Conservation (phyloP, 805 yeast species). For the Lipomyces kockii region DNA sequence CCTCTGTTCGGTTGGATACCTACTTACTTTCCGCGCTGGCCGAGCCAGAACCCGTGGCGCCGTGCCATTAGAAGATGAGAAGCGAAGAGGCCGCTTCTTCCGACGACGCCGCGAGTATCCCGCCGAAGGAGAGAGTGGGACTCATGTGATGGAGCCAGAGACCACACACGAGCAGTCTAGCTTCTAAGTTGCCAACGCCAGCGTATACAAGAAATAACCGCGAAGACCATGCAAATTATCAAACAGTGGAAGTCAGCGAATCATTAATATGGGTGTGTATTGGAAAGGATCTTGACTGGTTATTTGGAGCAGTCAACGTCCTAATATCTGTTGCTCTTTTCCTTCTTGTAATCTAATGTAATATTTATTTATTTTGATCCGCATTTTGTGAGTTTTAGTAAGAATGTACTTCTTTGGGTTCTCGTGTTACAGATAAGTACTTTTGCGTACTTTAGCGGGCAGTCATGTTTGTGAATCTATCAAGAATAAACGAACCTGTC, state of each 20-base stretch:
- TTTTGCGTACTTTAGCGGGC: too few relatives aligned
- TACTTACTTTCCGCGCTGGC: conserved; percentile 33
- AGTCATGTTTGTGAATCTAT: too few relatives aligned
- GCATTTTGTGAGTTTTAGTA: too few relatives aligned
- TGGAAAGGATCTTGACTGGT: neutral
- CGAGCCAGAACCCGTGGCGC: conserved; percentile 26
- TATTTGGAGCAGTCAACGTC: neutral
- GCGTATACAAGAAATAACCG: neutral
- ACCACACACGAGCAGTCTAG: conserved; percentile 2
- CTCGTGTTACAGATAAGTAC: too few relatives aligned
- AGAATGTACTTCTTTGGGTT: too few relatives aligned
- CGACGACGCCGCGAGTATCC: conserved; percentile 27
- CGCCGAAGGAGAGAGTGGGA: conserved; percentile 29
- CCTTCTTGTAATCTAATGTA: neutral
- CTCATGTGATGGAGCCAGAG: conserved; percentile 16
- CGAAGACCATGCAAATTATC: neutral
- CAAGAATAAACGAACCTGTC: too few relatives aligned
- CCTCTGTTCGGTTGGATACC: conserved; percentile 42
- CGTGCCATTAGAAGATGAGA: conserved; percentile 23
- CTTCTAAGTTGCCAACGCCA: neutral
- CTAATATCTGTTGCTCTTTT: neutral
- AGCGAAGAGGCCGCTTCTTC: conserved; percentile 29
- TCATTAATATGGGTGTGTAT: neutral
- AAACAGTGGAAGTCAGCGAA: neutral
- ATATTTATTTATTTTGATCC: neutral